These are phyloP conservation scores for Mucor piriformis DNA, from an alignment of 371 early-diverging fungal genomes.

Conservation along the genomic window DNA sequence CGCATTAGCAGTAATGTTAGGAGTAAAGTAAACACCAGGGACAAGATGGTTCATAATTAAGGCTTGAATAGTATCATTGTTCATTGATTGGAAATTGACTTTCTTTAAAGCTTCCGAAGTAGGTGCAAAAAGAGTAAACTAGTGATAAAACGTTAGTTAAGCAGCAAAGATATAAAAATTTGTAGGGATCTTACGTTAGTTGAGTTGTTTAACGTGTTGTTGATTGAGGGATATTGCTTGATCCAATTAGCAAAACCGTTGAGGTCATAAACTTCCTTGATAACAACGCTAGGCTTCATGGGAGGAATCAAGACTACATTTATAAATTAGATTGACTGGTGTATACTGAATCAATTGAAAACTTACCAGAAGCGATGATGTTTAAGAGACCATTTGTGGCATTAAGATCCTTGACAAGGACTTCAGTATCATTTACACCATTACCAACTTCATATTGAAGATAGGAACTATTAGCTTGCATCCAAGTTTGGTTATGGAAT, in stretches of 20 bases:
- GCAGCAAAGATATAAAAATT: too few relatives aligned
- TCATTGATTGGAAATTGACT: neutral
- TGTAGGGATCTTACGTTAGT: slow-evolving; percentile 43
- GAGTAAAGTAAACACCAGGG: slow-evolving; percentile 39
- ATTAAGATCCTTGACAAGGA: slow-evolving; percentile 28
- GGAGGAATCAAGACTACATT: slow-evolving; percentile 42
- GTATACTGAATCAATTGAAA: neutral
- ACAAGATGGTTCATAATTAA: slow-evolving; percentile 39
- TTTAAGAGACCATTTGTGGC: slow-evolving; percentile 46
- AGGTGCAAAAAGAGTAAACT: slow-evolving; percentile 49
- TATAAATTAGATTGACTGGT: neutral
- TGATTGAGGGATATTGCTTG: slow-evolving; percentile 9
- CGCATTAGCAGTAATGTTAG: slow-evolving; percentile 36
- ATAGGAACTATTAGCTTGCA: slow-evolving; percentile 1
- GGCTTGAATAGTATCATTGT: slow-evolving; percentile 16
- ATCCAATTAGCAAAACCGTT: slow-evolving; percentile 14
- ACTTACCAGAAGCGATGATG: slow-evolving; percentile 33
- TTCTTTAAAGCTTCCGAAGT: slow-evolving; percentile 24
- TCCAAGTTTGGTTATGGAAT: slow-evolving; percentile 18
- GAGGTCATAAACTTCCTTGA: slow-evolving; percentile 17
- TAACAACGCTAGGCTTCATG: slow-evolving; percentile 19
- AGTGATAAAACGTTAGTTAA: too few relatives aligned
- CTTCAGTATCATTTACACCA: slow-evolving; percentile 25
- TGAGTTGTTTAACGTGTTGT: slow-evolving; percentile 18
- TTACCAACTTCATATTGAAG: slow-evolving; percentile 32